Evolutionary conservation across 495 filamentous ascomycete genomes (phyloP), one percentile per base, ranked within the genome.

Genomic region (Talaromyces adpressus): DNA sequence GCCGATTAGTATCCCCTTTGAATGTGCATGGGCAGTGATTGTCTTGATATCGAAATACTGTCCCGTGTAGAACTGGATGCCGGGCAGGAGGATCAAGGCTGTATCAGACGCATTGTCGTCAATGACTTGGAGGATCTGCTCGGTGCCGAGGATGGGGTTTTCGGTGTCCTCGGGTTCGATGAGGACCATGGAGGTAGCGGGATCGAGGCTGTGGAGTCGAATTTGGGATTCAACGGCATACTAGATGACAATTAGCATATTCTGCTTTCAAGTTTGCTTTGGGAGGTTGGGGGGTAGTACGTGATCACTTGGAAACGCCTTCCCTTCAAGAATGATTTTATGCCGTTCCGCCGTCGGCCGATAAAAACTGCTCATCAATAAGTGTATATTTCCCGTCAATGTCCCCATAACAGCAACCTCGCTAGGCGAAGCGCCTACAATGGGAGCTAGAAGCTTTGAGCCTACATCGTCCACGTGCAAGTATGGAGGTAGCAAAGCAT

Each of bases 351-450:
- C 81, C 8, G 82, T 87, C 1, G 94, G 94, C 57, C 77, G 82
- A 73, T 97, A 98, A 79, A 98, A 97, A 65, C 91, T 90, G 39
- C 90, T 86, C 89, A 98, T 89, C 62, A 98, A 76, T 2, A 97
- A 70, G 72, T 98, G 94, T 59, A 98, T 75, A 74, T 98, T 98
- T 51, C 88, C 89, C 29, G 94, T 98, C 69, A 98, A 74, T 3
- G 92, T 95, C 64, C 91, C 87, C 95, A 98, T 97, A 14, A 96
- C 83, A 11, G 91, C 92, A 11, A 98, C 92, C 74, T 98, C 95
- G 58, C 79, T 82, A 41, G 83, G 73, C 25, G 79, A 73, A 2
- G 92, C 93, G n/a, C 94, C 94, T 9, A 98, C 92, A 63, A 98
- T 81, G 23, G 87, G 87, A 6, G 92, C 87, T 77, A 93, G 92